Conservation (phyloP, 108 stramenopile genomes). For the Pseudonitzschia pungens region DNA sequence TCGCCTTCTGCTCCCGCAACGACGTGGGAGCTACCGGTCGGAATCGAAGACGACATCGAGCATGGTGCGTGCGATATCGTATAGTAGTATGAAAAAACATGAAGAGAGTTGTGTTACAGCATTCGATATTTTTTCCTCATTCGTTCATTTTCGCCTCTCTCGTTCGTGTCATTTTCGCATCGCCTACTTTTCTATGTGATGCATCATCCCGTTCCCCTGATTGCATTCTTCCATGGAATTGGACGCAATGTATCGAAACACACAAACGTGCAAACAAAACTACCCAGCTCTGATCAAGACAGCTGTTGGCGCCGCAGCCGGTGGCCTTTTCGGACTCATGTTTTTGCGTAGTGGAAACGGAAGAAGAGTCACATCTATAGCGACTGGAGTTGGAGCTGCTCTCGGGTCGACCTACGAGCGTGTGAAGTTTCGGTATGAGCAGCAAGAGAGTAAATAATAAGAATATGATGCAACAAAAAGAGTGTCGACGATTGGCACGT, state of each 20-base stretch:
- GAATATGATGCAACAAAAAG: too few relatives aligned
- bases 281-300: constrained; percentile 35
- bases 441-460: background rate
- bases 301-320: constrained; percentile 39
- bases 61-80: constrained; percentile 29
- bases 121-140: background rate
- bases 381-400: constrained; percentile 53
- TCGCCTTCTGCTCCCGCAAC: background rate
- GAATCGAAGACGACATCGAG: constrained; percentile 62
- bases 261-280: background rate
- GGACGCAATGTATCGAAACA: background rate
- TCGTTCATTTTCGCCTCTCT: too few relatives aligned
- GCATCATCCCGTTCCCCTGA: background rate
- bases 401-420: constrained; percentile 58
- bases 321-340: constrained; percentile 48
- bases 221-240: background rate
- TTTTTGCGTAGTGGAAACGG: constrained; percentile 52
- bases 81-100: background rate
- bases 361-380: constrained; percentile 42
- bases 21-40: constrained; percentile 54
- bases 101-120: background rate
- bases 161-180: too few relatives aligned
- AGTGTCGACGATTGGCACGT: too few relatives aligned
- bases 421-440: constrained; percentile 20
- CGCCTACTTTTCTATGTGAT: too few relatives aligned